Evolutionary conservation across 305 asterid species (phyloP).

Genomic region (Solanum hybrid): DNA sequence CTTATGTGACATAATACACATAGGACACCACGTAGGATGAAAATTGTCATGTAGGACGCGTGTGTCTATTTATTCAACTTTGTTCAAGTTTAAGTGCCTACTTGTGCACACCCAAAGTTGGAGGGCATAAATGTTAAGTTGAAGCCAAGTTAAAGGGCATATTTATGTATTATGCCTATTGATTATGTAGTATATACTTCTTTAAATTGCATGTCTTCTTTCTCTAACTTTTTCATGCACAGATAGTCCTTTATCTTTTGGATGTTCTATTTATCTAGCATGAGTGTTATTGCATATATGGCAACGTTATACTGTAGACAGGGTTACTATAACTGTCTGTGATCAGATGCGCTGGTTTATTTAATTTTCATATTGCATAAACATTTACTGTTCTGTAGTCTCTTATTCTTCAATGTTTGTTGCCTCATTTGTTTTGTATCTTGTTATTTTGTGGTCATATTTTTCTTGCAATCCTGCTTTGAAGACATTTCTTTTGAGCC

Average conservation of each 20-base stretch:
- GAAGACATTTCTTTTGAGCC: background rate
- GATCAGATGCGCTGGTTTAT: background rate
- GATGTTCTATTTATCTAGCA: background rate
- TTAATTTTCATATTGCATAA: background rate
- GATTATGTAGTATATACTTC: background rate
- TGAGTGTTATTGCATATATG: background rate
- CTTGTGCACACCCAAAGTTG: background rate
- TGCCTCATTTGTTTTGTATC: background rate
- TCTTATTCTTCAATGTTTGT: background rate
- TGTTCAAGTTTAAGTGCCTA: background rate
- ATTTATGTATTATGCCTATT: background rate
- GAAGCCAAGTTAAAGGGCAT: background rate
- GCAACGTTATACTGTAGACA: background rate
- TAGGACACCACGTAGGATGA: background rate
- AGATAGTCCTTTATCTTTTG: background rate
- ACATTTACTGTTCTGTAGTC: background rate
- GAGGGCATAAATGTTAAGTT: background rate
- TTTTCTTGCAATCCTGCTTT: background rate
- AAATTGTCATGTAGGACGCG: background rate
- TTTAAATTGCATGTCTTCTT: background rate
- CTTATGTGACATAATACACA: background rate
- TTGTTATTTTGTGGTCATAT: background rate
- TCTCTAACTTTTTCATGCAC: background rate
- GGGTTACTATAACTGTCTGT: background rate
- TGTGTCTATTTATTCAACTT: background rate